These are phyloP conservation scores for Ensete glaucum DNA, from an alignment of 176 grass and related monocot genomes.

Conservation along the genomic window DNA sequence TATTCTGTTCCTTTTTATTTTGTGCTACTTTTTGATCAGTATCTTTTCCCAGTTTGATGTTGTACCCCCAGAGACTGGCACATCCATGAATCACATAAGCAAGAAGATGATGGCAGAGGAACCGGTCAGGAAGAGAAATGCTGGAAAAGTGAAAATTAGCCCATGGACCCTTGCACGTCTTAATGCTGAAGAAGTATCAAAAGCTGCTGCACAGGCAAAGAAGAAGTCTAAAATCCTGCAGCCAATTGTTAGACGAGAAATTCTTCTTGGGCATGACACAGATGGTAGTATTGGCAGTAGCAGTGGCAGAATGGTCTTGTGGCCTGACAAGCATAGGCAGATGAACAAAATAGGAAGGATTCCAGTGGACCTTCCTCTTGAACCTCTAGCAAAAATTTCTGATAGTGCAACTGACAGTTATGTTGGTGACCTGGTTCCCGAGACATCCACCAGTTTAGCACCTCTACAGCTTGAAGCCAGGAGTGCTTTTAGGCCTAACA, in stretches of 20 bases:
- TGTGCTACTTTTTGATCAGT: constrained; percentile 1
- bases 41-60: constrained; percentile 76
- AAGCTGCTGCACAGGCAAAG: constrained; percentile 64
- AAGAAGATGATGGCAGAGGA: constrained; percentile 68
- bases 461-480: constrained; percentile 87
- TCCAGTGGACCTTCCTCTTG: constrained; percentile 53
- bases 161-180: constrained; percentile 94
- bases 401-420: constrained; percentile 47
- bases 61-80: constrained; percentile 64
- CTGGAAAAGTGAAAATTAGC: constrained; percentile 73
- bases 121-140: constrained; percentile 54
- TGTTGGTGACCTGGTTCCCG: constrained; percentile 31
- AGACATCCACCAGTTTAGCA: constrained; percentile 54
- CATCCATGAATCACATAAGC: constrained; percentile 43
- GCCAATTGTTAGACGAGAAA: constrained; percentile 37
- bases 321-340: constrained; percentile 36
- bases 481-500: constrained; percentile 67
- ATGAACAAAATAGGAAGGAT: constrained; percentile 37
- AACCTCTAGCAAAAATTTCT: constrained; percentile 75
- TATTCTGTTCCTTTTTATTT: not conserved
- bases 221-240: constrained; percentile 92
- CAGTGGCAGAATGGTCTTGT: constrained; percentile 27
- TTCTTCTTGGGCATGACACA: constrained; percentile 21
- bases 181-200: constrained; percentile 96
- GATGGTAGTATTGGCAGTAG: constrained; percentile 24